A percentile compares a stretch with the other conserved stretches of the same genome.
Conservation (phyloP, 2,329 filamentous ascomycete species). For the Tolypocladium inflatum region DNA sequence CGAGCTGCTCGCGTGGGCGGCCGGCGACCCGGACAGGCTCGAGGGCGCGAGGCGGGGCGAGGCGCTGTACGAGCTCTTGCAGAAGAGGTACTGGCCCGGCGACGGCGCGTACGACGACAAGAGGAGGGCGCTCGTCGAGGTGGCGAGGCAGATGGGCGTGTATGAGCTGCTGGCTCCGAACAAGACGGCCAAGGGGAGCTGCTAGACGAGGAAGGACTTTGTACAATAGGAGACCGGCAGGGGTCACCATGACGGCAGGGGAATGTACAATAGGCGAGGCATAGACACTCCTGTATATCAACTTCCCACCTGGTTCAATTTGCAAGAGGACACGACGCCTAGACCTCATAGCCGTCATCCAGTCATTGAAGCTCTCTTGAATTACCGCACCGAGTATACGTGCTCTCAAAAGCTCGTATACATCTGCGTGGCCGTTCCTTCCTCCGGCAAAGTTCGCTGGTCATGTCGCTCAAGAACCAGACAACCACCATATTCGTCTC, state of each 20-base stretch:
- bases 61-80: constrained; percentile 33
- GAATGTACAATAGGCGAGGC: neutral
- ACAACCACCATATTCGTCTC: neutral
- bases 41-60: constrained; percentile 24
- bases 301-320: neutral
- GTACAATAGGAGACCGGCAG: neutral
- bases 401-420: neutral
- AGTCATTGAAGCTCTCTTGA: neutral
- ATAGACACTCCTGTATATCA: neutral
- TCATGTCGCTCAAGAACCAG: neutral
- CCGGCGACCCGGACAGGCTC: constrained; percentile 23
- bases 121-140: constrained; percentile 18
- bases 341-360: neutral
- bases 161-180: constrained; percentile 19
- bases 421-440: neutral
- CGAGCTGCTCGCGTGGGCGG: constrained; percentile 19
- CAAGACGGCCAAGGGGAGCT: neutral
- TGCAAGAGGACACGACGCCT: neutral
- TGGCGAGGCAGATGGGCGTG: constrained; percentile 34
- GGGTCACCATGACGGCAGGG: neutral
- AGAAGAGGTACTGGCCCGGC: constrained; percentile 25
- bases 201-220: neutral
- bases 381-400: neutral
- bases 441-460: neutral
- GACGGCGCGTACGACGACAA: constrained; percentile 12